phyloP scores from a whole-genome alignment of 2,329 filamentous ascomycete species.

The Amphichorda felina region DNA sequence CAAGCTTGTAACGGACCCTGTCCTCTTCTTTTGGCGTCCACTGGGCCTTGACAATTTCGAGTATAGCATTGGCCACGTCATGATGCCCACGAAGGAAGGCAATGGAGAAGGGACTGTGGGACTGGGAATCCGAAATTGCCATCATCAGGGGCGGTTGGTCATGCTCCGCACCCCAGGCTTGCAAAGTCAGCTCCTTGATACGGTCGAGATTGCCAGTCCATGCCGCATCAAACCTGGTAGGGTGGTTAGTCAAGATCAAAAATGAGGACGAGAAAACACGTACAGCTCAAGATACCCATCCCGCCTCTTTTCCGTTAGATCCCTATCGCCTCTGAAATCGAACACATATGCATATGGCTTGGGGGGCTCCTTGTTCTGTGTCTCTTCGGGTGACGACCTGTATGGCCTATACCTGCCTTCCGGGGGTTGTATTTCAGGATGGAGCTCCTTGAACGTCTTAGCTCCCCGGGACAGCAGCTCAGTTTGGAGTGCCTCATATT shows the following conservation, averaged over 20 bases:
- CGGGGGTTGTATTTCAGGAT: no score
- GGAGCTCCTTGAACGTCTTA: slow-evolving; percentile 54
- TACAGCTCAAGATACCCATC: slow-evolving; percentile 52
- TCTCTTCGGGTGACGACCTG: no score
- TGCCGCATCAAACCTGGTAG: slow-evolving; percentile 51
- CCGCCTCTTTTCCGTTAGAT: slow-evolving; percentile 41
- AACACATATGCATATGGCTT: slow-evolving; percentile 36
- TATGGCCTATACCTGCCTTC: no score
- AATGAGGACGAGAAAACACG: slow-evolving; percentile 17
- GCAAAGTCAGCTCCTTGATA: slow-evolving; percentile 53
- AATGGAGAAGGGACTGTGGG: slow-evolving; percentile 53
- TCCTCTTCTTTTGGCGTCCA: slow-evolving; percentile 45
- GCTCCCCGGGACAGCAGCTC: slow-evolving; percentile 44
- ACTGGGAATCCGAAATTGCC: slow-evolving; percentile 38
- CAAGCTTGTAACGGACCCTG: slow-evolving; percentile 36
- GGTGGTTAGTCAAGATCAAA: neutral
- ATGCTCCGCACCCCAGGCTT: slow-evolving; percentile 41
- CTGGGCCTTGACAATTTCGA: slow-evolving; percentile 61
- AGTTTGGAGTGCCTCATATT: slow-evolving; percentile 43
- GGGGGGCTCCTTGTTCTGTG: no score
- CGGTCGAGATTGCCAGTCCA: slow-evolving; percentile 57
- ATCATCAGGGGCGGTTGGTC: slow-evolving; percentile 51
- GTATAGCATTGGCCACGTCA: slow-evolving; percentile 49
- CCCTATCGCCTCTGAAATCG: slow-evolving; percentile 37
- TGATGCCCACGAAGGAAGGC: slow-evolving; percentile 55